phyloP scores from a whole-genome alignment of 352 stramenopile species.

The Phytophthora idaei region DNA sequence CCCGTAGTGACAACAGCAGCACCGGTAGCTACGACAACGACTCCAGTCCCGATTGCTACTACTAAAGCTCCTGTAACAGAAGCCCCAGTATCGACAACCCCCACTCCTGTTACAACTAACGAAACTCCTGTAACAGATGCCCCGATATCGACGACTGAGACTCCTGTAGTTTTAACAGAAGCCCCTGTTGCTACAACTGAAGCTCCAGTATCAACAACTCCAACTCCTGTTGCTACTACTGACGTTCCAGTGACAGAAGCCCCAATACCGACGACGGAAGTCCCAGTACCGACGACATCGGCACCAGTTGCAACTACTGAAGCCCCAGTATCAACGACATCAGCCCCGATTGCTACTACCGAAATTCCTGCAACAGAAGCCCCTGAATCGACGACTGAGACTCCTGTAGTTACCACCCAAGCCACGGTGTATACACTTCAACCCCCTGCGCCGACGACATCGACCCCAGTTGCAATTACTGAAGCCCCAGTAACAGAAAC shows the following conservation, averaged over 20 bases:
- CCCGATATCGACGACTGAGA: neutral
- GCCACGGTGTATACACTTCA: neutral
- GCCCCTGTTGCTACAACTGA: neutral
- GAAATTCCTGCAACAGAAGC: neutral
- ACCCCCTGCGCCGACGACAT: too few species aligned
- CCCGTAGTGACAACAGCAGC: slow-evolving; percentile 3
- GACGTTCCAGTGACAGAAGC: neutral
- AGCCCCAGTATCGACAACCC: slow-evolving; percentile 3
- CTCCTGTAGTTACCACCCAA: neutral
- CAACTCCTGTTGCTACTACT: too few species aligned
- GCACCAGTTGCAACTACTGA: slow-evolving; percentile 1
- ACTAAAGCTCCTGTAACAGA: neutral
- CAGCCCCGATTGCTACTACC: neutral
- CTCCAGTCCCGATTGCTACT: neutral
- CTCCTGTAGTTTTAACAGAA: neutral
- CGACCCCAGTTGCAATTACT: neutral
- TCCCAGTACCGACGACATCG: neutral
- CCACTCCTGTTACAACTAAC: neutral
- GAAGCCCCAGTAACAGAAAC: slow-evolving; percentile 4
- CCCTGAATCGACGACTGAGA: neutral
- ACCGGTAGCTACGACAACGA: slow-evolving; percentile 2
- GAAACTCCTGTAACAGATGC: slow-evolving; percentile 1
- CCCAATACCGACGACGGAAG: slow-evolving; percentile 4
- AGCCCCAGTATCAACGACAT: slow-evolving; percentile 3
- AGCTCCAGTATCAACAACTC: slow-evolving; percentile 1